Conservation (phyloP, 106 monocot genomes). For the Acorus calamus region DNA sequence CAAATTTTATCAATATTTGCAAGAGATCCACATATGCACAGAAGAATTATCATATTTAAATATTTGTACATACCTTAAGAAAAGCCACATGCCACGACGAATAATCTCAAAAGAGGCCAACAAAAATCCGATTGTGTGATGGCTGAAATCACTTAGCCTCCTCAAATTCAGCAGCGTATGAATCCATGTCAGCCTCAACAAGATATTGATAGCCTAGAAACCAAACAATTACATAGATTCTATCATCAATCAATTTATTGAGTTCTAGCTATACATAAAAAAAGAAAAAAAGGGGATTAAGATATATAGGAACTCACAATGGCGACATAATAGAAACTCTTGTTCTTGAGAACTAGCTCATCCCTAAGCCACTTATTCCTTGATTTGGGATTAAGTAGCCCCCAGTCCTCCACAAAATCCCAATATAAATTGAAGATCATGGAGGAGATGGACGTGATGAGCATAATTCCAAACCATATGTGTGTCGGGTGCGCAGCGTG, state of each 20-base stretch:
- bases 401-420: conserved; percentile 99
- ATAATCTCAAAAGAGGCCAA: conserved; percentile 75
- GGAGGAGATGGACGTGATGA: conserved; percentile 47
- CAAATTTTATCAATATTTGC: too few relatives aligned
- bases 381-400: conserved; percentile 42
- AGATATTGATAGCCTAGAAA: conserved; percentile 58
- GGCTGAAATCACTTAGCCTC: conserved; percentile 36
- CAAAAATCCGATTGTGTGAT: conserved; percentile 61
- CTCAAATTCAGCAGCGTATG: conserved; percentile 42
- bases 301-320: conserved; percentile 43
- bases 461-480: conserved; percentile 36
- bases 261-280: background rate
- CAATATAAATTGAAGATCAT: conserved; percentile 85
- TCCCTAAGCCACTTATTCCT: conserved; percentile 66
- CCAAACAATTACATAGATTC: background rate
- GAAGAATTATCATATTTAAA: too few relatives aligned
- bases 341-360: conserved; percentile 78
- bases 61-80: conserved; percentile 56
- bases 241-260: background rate
- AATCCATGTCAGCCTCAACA: conserved; percentile 87
- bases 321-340: conserved; percentile 60
- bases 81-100: conserved; percentile 93
- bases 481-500: conserved; percentile 57
- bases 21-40: too few relatives aligned
- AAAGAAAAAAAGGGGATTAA: background rate